Evolutionary conservation across 1,284 basidiomycete species (phyloP), one percentile per base, ranked within the genome.

Genomic region (Violaceomyces palustris): DNA sequence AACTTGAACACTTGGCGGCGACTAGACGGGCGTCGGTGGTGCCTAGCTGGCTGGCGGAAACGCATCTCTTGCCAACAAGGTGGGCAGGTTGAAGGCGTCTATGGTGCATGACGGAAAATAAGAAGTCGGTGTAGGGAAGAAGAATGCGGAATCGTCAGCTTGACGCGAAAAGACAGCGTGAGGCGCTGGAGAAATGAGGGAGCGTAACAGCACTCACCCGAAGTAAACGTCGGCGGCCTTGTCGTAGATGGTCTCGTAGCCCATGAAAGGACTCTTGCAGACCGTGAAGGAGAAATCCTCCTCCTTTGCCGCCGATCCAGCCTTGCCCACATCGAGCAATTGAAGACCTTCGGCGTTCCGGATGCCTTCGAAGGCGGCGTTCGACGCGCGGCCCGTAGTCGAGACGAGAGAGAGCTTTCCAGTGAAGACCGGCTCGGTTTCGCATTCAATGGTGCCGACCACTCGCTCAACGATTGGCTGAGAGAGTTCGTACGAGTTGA

Each of bases 241-340:
- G 50, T 42, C 44, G 17, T 44, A n/a, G 15, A 54, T 48, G 35
- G 46, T 31, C 27, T 47, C 21, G 56, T 59, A 59, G 22, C 37
- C 39, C 45, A 54, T 42, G 42, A 59, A 59, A 17, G 45, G 28
- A 15, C 41, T 44, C 35, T 36, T 45, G 48, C 56, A 59, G 3
- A 31, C 34, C 2, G 56, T 59, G 30, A 59, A 59, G 36, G 51
- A 43, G 24, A 59, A 59, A 39, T 49, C 51, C 21, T 59, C 56
- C 32, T 32, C 25, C 10, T 43, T 40, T 9, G 56, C 51, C 8
- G 47, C 14, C 11, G 38, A 29, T 17, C 51, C 56, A 0, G 39
- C 42, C 26, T 51, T 59, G 15, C 52, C 43, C 11, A 59, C 50
- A 21, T 54, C 56, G 35, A 59, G 51, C 33, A 46, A 40, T 34